A percentile compares a stretch with the other conserved stretches of the same genome.
phyloP scores from a whole-genome alignment of 164 flowering plant genomes.

The Nymphaea thermarum region DNA sequence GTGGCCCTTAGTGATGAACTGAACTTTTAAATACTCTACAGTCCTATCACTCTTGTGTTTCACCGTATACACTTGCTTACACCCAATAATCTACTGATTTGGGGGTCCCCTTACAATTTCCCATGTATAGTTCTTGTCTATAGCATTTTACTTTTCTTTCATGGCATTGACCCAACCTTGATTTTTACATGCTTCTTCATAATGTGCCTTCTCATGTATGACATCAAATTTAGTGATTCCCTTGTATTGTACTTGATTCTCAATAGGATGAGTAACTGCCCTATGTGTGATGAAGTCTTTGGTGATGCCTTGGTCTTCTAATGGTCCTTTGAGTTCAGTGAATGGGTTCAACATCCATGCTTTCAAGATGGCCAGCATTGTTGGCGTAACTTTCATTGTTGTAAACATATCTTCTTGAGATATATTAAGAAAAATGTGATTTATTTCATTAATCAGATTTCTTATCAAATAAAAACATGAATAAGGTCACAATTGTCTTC shows the following conservation, averaged over 20 bases:
- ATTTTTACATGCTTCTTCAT: background rate
- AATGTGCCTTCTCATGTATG: background rate
- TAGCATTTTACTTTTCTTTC: conserved; percentile 1
- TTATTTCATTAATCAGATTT: too few species aligned
- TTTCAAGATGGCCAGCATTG: too few species aligned
- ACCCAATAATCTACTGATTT: background rate
- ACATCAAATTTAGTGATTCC: background rate
- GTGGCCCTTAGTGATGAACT: background rate
- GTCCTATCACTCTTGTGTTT: conserved; percentile 5
- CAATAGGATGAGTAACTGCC: background rate
- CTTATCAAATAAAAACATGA: too few species aligned
- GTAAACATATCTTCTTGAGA: too few species aligned
- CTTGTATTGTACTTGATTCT: background rate
- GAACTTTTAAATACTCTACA: background rate
- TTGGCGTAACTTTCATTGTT: too few species aligned
- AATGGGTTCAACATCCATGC: too few species aligned
- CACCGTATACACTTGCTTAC: background rate
- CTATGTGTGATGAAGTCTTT: too few species aligned
- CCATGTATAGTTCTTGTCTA: background rate
- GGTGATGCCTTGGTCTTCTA: too few species aligned
- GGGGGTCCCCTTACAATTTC: background rate
- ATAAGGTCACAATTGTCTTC: too few species aligned
- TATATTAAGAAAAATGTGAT: too few species aligned
- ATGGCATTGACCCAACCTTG: conserved; percentile 2
- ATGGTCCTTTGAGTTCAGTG: too few species aligned